These are phyloP conservation scores for Gracilaria caudata DNA, from an alignment of 23 red algal species.

Conservation along the genomic window DNA sequence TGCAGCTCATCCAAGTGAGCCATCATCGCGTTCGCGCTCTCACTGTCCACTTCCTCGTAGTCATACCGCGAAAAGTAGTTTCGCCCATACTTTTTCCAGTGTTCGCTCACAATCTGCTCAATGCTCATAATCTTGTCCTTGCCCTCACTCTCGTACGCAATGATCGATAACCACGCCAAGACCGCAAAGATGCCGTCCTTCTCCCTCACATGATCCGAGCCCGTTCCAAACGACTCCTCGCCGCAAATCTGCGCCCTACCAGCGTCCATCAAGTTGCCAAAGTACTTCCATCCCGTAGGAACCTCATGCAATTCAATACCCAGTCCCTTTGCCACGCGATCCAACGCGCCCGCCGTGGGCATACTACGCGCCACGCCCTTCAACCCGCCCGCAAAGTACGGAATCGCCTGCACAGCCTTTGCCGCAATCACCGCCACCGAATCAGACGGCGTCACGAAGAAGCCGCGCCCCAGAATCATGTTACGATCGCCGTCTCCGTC, in stretches of 20 bases:
- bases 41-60: conserved; percentile 86
- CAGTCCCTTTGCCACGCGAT: conserved; percentile 77
- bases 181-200: conserved; percentile 97
- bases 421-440: conserved; percentile 94
- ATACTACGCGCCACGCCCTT: conserved; percentile 94
- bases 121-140: conserved; percentile 78
- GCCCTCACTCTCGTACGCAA: conserved; percentile 80
- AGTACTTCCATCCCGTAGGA: conserved; percentile 99
- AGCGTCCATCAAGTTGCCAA: conserved; percentile 91
- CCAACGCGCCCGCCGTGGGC: conserved; percentile 93
- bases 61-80: conserved; percentile 95
- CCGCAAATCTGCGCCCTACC: conserved; percentile 87
- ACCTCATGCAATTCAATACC: conserved; percentile 82
- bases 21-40: conserved; percentile 81
- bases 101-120: conserved; percentile 76
- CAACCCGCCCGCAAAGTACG: conserved; percentile 76
- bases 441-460: conserved; percentile 95
- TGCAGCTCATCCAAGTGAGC: conserved; percentile 46
- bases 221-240: conserved; percentile 95
- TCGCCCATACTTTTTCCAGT: conserved; percentile 87
- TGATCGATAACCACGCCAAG: conserved; percentile 88
- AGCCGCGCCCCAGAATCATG: conserved; percentile 94
- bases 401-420: conserved; percentile 74
- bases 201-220: conserved; percentile 93
- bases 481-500: conserved; percentile 99